These are phyloP conservation scores for Massarina eburnea DNA, from an alignment of 2,329 filamentous ascomycete genomes.

Conservation along the genomic window DNA sequence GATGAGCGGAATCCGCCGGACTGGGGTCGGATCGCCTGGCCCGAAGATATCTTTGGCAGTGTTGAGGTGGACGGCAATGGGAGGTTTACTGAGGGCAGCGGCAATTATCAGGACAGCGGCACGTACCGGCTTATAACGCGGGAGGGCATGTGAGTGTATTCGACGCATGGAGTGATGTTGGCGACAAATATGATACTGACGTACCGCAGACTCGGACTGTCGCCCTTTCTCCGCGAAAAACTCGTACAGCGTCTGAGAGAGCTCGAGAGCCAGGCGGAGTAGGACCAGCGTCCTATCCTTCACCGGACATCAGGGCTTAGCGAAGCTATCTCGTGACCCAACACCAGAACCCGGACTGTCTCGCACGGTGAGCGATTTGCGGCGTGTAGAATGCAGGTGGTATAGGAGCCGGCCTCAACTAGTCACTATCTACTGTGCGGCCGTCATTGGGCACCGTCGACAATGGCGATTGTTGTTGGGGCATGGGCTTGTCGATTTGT, in stretches of 20 bases:
- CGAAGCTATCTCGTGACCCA: too few relatives aligned
- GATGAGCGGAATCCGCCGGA: slow-evolving; percentile 63
- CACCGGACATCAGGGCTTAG: too few relatives aligned
- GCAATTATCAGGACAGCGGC: slow-evolving; percentile 62
- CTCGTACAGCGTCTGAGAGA: slow-evolving; percentile 48
- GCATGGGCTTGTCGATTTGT: slow-evolving; percentile 9
- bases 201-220: slow-evolving; percentile 45
- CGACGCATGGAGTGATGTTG: neutral
- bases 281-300: too few relatives aligned
- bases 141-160: slow-evolving; percentile 57
- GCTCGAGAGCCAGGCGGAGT: slow-evolving; percentile 21
- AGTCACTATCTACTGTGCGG: neutral
- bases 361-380: too few relatives aligned
- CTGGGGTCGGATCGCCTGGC: slow-evolving; percentile 65
- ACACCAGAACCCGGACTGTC: too few relatives aligned
- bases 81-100: slow-evolving; percentile 57
- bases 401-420: neutral
- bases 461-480: slow-evolving; percentile 6
- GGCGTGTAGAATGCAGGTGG: too few relatives aligned
- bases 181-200: slow-evolving; percentile 4
- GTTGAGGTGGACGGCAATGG: slow-evolving; percentile 62
- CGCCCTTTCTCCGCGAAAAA: slow-evolving; percentile 53
- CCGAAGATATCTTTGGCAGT: slow-evolving; percentile 68
- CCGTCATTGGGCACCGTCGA: neutral
- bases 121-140: slow-evolving; percentile 64